A percentile compares a stretch with the other conserved stretches of the same genome.
Evolutionary conservation across 2,329 filamentous ascomycete genomes (phyloP).

Genomic region (Coniella vitis): DNA sequence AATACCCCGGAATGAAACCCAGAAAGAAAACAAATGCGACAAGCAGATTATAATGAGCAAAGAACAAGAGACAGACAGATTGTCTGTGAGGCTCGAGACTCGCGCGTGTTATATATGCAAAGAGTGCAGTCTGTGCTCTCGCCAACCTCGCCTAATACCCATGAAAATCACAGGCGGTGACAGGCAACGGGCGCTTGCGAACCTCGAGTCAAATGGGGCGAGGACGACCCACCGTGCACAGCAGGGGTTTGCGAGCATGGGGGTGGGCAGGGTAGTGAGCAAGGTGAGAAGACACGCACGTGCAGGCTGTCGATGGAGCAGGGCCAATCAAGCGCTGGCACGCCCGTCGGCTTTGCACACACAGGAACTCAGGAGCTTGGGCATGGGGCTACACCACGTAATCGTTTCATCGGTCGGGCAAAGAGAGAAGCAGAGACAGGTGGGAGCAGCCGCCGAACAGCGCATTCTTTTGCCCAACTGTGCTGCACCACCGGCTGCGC

Average conservation of each 20-base stretch:
- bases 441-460: neutral
- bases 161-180: conserved; percentile 7
- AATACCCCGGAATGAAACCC: conserved; percentile 8
- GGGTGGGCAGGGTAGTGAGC: neutral
- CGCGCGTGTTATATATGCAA: conserved; percentile 3
- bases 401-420: conserved; percentile 4
- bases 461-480: neutral
- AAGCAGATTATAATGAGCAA: conserved; percentile 5
- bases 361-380: conserved; percentile 1
- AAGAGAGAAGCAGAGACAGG: neutral
- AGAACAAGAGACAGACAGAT: neutral
- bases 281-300: conserved; percentile 13
- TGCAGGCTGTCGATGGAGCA: conserved; percentile 5
- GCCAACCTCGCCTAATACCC: conserved; percentile 7
- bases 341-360: neutral
- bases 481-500: too few species aligned
- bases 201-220: conserved; percentile 9
- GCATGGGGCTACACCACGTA: conserved; percentile 4
- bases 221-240: conserved; percentile 6
- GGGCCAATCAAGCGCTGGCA: conserved; percentile 3
- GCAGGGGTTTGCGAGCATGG: neutral
- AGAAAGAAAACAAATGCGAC: conserved; percentile 10
- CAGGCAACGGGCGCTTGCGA: conserved; percentile 17
- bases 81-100: neutral
- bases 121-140: conserved; percentile 1